phyloP scores from a whole-genome alignment of 345 rosid species.

The Heritiera littoralis region DNA sequence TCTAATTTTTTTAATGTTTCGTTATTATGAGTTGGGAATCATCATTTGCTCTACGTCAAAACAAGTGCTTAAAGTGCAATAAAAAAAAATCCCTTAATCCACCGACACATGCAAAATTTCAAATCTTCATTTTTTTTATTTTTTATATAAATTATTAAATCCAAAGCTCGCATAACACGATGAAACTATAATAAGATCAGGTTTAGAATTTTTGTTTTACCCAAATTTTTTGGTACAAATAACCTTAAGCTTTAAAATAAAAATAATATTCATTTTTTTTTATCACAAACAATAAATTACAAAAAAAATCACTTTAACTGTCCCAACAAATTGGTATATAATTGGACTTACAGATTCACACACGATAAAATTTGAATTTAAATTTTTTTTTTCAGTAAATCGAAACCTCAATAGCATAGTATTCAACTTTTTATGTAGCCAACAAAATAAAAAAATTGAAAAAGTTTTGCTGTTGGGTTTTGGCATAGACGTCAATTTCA shows the following conservation, averaged over 20 bases:
- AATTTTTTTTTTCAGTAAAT: too few relatives aligned
- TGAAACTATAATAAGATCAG: too few relatives aligned
- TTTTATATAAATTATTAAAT: too few relatives aligned
- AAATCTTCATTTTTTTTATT: too few relatives aligned
- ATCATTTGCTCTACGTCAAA: neutral
- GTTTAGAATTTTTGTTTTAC: neutral
- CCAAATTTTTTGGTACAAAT: neutral
- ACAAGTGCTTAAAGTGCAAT: neutral
- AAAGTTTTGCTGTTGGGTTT: neutral
- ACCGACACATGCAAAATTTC: neutral
- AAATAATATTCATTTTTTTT: neutral
- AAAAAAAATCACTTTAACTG: too few relatives aligned
- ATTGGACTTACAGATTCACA: too few relatives aligned
- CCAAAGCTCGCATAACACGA: too few relatives aligned
- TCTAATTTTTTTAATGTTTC: neutral
- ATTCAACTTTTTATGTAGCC: neutral
- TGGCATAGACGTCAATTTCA: slow-evolving; percentile 4
- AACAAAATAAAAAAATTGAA: neutral
- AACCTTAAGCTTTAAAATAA: neutral
- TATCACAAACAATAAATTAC: too few relatives aligned
- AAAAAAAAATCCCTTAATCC: neutral
- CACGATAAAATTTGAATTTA: too few relatives aligned
- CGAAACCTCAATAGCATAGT: too few relatives aligned
- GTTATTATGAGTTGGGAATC: neutral
- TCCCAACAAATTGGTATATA: too few relatives aligned